Conservation (phyloP, 2,329 filamentous ascomycete genomes). For the Clarireedia monteithiana region DNA sequence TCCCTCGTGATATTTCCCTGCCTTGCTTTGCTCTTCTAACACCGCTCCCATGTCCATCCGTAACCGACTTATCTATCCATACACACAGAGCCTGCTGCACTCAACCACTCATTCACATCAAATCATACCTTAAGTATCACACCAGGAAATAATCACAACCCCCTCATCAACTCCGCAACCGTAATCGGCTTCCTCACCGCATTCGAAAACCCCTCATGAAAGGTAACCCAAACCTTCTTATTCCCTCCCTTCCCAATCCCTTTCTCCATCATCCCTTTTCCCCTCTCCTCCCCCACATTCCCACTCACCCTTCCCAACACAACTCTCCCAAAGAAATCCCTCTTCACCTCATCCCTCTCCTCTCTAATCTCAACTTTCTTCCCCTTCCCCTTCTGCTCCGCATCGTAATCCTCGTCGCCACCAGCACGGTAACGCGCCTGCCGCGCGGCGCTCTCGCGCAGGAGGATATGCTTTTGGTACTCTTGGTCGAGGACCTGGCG, state of each 20-base stretch:
- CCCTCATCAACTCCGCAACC: constrained; percentile 67
- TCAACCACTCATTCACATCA: too few relatives aligned
- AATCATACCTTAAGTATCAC: too few relatives aligned
- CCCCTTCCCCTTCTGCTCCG: neutral
- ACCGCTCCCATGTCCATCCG: too few relatives aligned
- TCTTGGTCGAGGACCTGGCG: constrained; percentile 91
- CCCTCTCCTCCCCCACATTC: constrained; percentile 22
- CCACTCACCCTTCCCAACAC: constrained; percentile 38
- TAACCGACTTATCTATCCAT: too few relatives aligned
- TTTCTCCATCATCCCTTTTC: constrained; percentile 34
- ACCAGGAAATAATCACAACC: constrained; percentile 32
- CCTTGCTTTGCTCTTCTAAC: too few relatives aligned
- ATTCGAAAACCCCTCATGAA: constrained; percentile 85
- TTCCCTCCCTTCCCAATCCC: constrained; percentile 32
- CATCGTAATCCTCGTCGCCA: constrained; percentile 25
- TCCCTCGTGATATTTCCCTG: too few relatives aligned
- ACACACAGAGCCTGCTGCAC: too few relatives aligned
- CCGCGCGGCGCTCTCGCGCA: constrained; percentile 58
- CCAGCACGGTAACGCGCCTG: constrained; percentile 57
- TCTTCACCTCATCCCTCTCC: constrained; percentile 43
- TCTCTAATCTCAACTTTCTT: neutral
- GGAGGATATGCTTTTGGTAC: constrained; percentile 62
- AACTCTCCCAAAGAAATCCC: constrained; percentile 80
- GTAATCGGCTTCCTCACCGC: constrained; percentile 84
- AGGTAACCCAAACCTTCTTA: constrained; percentile 75